Evolutionary conservation across 805 yeast genomes (phyloP).

Genomic region (Pichia californica): DNA sequence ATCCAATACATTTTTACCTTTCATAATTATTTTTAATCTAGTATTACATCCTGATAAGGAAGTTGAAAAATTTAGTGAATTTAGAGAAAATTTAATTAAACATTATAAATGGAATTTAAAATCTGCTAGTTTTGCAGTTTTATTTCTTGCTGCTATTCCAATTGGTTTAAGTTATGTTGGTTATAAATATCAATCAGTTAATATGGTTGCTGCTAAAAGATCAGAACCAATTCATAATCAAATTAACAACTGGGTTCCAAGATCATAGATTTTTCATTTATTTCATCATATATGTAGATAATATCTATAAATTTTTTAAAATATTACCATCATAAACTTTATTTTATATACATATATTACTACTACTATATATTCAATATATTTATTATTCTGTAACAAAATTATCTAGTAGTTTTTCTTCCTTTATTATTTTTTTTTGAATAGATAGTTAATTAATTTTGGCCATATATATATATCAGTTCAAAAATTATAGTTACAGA

Average conservation of each 20-base stretch:
- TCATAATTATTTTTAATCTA: constrained; percentile 2
- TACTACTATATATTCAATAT: no score
- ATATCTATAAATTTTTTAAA: no score
- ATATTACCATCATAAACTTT: no score
- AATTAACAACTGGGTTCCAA: constrained; percentile 24
- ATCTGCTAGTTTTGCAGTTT: constrained; percentile 23
- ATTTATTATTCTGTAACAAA: constrained; percentile 1
- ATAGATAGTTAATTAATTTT: neutral
- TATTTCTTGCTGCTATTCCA: constrained; percentile 29
- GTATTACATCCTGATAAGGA: constrained; percentile 28
- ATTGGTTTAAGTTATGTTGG: constrained; percentile 28
- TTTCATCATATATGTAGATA: no score
- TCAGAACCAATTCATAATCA: constrained; percentile 23
- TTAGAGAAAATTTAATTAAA: constrained; percentile 28
- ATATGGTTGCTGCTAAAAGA: constrained; percentile 26
- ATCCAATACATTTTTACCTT: neutral
- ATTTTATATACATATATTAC: no score
- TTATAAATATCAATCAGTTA: constrained; percentile 26
- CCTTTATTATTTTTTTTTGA: no score
- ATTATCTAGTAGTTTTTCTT: no score
- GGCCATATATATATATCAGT: neutral
- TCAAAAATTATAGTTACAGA: no score
- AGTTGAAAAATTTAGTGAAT: constrained; percentile 25
- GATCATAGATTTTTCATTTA: constrained; percentile 12
- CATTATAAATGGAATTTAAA: constrained; percentile 27